These are phyloP conservation scores for Blastobotrys apis DNA, from an alignment of 1,139 yeast species.

Conservation along the genomic window DNA sequence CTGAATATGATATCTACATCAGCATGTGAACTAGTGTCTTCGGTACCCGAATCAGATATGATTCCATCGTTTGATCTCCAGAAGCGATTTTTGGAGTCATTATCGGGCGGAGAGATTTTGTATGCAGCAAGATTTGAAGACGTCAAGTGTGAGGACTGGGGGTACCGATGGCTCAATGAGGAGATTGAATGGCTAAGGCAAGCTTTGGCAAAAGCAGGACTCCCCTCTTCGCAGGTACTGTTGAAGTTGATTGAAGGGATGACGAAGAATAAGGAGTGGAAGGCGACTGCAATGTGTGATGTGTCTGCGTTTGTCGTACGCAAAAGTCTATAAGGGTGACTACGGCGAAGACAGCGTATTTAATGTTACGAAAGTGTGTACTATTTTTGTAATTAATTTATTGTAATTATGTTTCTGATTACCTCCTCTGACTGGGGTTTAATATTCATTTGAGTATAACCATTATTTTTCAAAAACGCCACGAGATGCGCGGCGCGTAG, in stretches of 20 bases:
- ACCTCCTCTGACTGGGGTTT: too few relatives aligned
- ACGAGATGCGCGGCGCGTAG: too few relatives aligned
- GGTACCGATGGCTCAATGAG: constrained; percentile 26
- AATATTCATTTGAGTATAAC: too few relatives aligned
- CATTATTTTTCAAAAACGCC: too few relatives aligned
- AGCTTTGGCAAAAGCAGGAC: constrained; percentile 18
- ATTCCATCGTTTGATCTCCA: constrained; percentile 23
- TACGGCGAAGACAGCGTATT: too few relatives aligned
- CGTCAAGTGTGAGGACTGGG: constrained; percentile 25
- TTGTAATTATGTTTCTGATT: too few relatives aligned
- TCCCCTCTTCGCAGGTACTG: constrained; percentile 19
- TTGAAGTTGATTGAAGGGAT: constrained; percentile 21
- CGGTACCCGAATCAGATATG: constrained; percentile 20
- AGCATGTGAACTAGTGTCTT: constrained; percentile 27
- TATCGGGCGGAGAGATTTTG: constrained; percentile 20
- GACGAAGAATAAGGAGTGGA: constrained; percentile 22
- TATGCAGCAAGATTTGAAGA: constrained; percentile 16
- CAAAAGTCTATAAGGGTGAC: too few relatives aligned
- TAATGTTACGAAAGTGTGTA: too few relatives aligned
- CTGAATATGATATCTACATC: constrained; percentile 27
- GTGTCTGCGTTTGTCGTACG: constrained; percentile 24
- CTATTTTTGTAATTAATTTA: too few relatives aligned
- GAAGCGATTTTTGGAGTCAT: constrained; percentile 12
- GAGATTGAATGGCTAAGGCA: constrained; percentile 25
- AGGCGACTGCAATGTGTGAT: constrained; percentile 19